These are phyloP conservation scores for Fusarium dlaminii DNA, from an alignment of 2,329 filamentous ascomycete genomes.

Conservation along the genomic window DNA sequence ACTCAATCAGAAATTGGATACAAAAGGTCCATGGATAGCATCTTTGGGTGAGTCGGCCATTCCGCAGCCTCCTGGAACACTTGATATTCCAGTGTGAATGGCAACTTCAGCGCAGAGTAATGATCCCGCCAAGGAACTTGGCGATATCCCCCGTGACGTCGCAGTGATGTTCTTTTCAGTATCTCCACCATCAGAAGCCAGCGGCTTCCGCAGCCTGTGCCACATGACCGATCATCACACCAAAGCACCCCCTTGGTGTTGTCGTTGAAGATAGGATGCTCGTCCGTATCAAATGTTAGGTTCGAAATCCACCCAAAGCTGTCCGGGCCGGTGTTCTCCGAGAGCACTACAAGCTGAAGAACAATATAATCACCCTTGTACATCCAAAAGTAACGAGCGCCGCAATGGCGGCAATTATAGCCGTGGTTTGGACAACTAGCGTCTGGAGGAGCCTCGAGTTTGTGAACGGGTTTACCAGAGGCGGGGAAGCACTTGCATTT, in stretches of 20 bases:
- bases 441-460: background rate
- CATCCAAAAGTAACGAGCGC: background rate
- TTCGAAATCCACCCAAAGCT: background rate
- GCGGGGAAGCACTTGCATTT: slow-evolving; percentile 1
- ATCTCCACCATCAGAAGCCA: slow-evolving; percentile 8
- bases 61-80: background rate
- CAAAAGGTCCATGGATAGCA: background rate
- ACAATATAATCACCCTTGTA: background rate
- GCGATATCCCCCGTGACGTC: fast-evolving
- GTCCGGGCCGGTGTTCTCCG: fast-evolving
- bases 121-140: background rate
- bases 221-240: slow-evolving; percentile 1
- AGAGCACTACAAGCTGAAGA: fast-evolving
- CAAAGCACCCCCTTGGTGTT: slow-evolving; percentile 1
- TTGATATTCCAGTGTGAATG: background rate
- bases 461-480: background rate
- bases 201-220: background rate
- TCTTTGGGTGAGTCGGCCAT: background rate
- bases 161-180: background rate
- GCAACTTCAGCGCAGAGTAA: background rate
- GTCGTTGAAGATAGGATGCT: background rate
- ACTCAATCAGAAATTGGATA: background rate
- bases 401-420: background rate
- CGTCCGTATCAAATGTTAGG: background rate
- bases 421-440: background rate